Evolutionary conservation across 192 early-diverging fungal genomes (phyloP), one percentile per base, ranked within the genome.

Genomic region (Coemansia sp.): DNA sequence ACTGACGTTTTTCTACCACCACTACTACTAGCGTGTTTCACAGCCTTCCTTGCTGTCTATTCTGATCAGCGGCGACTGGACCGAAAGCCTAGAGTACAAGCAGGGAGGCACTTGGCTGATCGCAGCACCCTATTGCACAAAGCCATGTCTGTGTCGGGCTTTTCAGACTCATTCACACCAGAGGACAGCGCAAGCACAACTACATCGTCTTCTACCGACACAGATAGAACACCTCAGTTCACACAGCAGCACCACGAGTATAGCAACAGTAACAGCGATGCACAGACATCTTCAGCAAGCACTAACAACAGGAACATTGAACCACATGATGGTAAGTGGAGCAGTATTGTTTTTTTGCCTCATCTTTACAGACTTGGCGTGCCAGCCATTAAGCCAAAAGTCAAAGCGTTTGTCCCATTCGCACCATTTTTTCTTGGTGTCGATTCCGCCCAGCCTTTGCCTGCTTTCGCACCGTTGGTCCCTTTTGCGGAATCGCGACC

Each of bases 301-400:
- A 16, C 1, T n/a, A 4, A n/a, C 55, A 33, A 34, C 30, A 57
- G 20, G 2, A 57, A 1, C 28, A 18, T 26, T 33, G 28, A 34
- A 21, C 30, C 55, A 57, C 55, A 57, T 57, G 55, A 35, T 57
- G 55, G 55, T 57, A 34, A 57, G 55, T 57, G 20, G 18, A 26
- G 8, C 39, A 15, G 16, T 40, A 40, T 40, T 40, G 39, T n/a
- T n/a, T n/a, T n/a, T n/a, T n/a, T n/a, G n/a, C n/a, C n/a, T n/a
- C n/a, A n/a, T n/a, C n/a, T n/a, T n/a, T n/a, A n/a, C n/a, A n/a
- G n/a, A n/a, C n/a, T n/a, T 43, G 10, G 10, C 34, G 5, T 7
- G 34, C 34, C 34, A 35, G 34, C 34, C 18, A 16, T 18, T 43
- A 43, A 43, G 40, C n/a, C n/a, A n/a, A n/a, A n/a, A 13, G 40